Base-by-base conservation (phyloP, 192 early-diverging fungal species). In the Linderina pennispora region DNA sequence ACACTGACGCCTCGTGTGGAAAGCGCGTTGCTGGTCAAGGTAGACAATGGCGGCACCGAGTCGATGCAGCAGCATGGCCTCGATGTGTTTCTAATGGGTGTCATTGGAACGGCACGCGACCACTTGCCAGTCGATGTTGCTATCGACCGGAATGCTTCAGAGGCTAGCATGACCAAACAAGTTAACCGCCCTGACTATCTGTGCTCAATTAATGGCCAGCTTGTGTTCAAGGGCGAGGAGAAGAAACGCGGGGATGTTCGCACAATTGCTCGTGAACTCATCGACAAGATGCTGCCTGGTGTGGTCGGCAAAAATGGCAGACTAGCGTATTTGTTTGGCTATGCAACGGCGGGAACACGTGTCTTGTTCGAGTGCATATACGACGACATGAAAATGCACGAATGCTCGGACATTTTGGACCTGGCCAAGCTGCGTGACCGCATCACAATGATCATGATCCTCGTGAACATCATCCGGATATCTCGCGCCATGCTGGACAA, bases 151-250 rank as follows among this genome's bases (percentile, higher is more conserved):
- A 72, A 65, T 18, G 57, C 60, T 32, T 34, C 50, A 15, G 68
- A 72, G 37, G 14, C 21, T 8, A 63, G 56, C 3, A 58, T 56
- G 52, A 72, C 68, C 15, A 25, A 43, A 15, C 6, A 17, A 8
- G 37, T 31, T 20, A 26, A 37, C 24, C 60, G 68, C 1, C 68
- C 68, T 15, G 62, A 65, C 56, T 72, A 60, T 18, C 43, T 72
- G 33, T 36, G 59, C 38, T 23, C 45, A 9, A 35, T 65, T 15
- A 60, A 60, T 35, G 57, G 53, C 11, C 57, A 49, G 50, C 52
- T 72, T 5, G 68, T 65, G 9, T 72, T 72, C 19, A 72, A 72
- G 17, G 68, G 68, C 9, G 68, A 72, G 40, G 68, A 72, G 25
- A 72, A 72, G 37, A 60, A 45, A 26, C n/a, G 20, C 0, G 68